Base-by-base conservation (phyloP, 2,329 filamentous ascomycete species). In the Paraphoma sp. region DNA sequence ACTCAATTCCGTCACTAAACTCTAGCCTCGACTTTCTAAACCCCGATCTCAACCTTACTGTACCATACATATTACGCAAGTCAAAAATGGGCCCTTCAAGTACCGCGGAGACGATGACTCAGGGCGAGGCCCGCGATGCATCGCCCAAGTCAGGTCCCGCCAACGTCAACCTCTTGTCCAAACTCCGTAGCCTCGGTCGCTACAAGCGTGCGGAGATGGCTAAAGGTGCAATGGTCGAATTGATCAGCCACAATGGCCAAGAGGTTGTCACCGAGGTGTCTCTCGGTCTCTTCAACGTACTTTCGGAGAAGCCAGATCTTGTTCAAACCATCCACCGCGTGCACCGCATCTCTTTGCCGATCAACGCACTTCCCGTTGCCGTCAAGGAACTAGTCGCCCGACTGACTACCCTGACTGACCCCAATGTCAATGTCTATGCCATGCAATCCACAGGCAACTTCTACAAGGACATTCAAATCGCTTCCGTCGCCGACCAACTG, bases 311-410 rank as follows among this genome's bases (percentile, higher is more conserved):
- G 38, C 8, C 16, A 16, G n/a, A 42, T 3, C 9, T 43, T 4
- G 18, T 49, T 4, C 5, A 2, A 8, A 16, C 7, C 17, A 18
- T 29, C 11, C 16, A 30, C 3, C 12, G n/a, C 5, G 3, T 23
- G 9, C 7, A 3, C 4, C n/a, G 10, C n/a, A 17, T 44, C 48
- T 9, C n/a, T 9, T 18, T 43, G 3, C 38, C 23, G 4, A 38
- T 12, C 5, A 16, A 23, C 38, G 18, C 23, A 1, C 48, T 30
- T n/a, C 12, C 28, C 2, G 48, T 36, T 1, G 38, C 48, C 16
- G 38, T 36, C 38, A 50, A 50, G 38, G 48, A 43, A 11, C 48
- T 50, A 14, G 38, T 50, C 23, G 3, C 36, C 18, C 47, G 47
- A 10, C 7, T 49, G 12, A n/a, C 33, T 1, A 7, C 16, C 9